Base-by-base conservation (phyloP, 768 basidiomycete genomes). In the Leccinum longicurvipes region DNA sequence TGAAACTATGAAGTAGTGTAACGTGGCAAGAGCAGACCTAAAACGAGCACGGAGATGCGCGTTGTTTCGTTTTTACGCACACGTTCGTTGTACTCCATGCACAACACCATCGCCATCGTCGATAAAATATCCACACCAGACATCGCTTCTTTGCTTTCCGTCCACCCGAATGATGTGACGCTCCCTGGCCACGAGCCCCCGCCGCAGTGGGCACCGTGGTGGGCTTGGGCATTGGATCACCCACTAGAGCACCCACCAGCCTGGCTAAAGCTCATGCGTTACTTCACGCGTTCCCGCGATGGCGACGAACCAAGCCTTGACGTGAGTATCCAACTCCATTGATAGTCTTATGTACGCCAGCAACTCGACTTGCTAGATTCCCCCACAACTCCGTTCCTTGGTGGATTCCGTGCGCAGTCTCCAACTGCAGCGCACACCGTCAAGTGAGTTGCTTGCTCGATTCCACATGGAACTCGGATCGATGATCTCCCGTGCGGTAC, bases 141-240 rank as follows among this genome's bases (percentile, higher is more conserved):
- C 41, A 42, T 65, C 12, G 62, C 70, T 6, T 63, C 74, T 2
- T 58, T 83, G 21, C 71, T 83, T n/a, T 62, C 61, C 34, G 68
- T 67, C 17, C 82, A 83, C 58, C 82, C 82, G 25, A 83, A 83
- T 63, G 76, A 80, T 54, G 60, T 74, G 34, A 66, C 67, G 2
- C 59, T 63, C 19, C 47, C 54, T 25, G 66, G 58, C 32, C 58
- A 59, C 3, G 51, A 57, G 15, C 45, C 59, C 11, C 67, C 72
- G 10, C 32, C 58, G 11, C 58, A 55, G 8, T 74, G 69, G 63
- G 61, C 62, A 14, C 52, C 63, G n/a, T 73, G 77, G 77, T 77
- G 76, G 72, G 44, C 62, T 21, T 78, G 74, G 68, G 72, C 73
- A 0, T 27, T 54, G 6, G 29, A 59, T 1, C 9, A 57, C n/a